These are phyloP conservation scores for Paxillus rubicundulus DNA, from an alignment of 768 basidiomycete genomes.

Conservation along the genomic window DNA sequence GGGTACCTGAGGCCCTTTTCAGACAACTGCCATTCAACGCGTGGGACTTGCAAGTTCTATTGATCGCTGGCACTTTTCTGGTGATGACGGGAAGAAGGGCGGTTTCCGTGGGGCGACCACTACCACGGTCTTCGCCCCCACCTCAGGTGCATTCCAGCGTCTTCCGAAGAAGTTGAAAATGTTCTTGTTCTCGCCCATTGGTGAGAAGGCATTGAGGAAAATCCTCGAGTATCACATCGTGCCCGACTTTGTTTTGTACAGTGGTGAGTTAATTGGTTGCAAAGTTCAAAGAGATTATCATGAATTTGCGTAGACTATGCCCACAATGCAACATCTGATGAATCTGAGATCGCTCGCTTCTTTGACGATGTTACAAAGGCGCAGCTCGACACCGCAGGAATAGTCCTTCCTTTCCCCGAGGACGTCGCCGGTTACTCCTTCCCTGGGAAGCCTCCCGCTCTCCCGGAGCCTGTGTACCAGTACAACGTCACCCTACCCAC, in stretches of 20 bases:
- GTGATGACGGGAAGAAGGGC: constrained; percentile 35
- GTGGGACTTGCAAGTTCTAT: constrained; percentile 43
- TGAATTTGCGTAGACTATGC: constrained; percentile 5
- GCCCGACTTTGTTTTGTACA: constrained; percentile 47
- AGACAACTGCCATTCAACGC: constrained; percentile 60
- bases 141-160: constrained; percentile 44
- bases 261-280: constrained; percentile 35
- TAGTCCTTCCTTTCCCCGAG: neutral
- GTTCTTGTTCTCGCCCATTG: constrained; percentile 63
- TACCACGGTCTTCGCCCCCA: constrained; percentile 55
- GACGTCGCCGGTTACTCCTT: neutral
- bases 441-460: neutral
- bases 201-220: constrained; percentile 48
- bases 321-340: constrained; percentile 9
- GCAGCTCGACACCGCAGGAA: neutral
- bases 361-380: neutral
- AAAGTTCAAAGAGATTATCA: neutral
- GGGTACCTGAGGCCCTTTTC: neutral
- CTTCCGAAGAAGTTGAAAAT: constrained; percentile 50
- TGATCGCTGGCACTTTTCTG: constrained; percentile 45
- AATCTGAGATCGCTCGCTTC: neutral
- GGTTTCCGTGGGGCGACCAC: constrained; percentile 44
- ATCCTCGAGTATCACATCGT: constrained; percentile 58
- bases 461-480: constrained; percentile 32
- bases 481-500: constrained; percentile 40